These are phyloP conservation scores for Moringa oleifera DNA, from an alignment of 345 rosid genomes.

Conservation along the genomic window DNA sequence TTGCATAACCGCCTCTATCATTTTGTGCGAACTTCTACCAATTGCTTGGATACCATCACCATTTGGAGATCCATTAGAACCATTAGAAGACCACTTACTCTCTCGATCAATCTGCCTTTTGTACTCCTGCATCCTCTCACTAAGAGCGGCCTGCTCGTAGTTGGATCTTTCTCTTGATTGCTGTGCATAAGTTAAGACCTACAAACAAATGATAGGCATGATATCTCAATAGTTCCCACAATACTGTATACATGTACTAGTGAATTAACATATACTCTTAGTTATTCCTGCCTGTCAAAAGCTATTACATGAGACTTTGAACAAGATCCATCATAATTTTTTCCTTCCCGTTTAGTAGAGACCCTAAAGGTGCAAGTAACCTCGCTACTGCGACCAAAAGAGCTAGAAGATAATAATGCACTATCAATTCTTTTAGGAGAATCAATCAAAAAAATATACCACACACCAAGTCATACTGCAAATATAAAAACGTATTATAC, in stretches of 20 bases:
- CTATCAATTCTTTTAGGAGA: not conserved
- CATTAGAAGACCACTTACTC: conserved; percentile 75
- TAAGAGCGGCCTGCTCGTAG: conserved; percentile 91
- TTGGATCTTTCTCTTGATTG: conserved; percentile 97
- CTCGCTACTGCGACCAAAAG: too few relatives aligned
- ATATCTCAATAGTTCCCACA: too few relatives aligned
- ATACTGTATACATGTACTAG: too few relatives aligned
- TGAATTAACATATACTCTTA: not conserved
- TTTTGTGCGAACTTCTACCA: conserved; percentile 97
- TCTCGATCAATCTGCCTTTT: conserved; percentile 95
- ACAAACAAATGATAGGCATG: conserved; percentile 13
- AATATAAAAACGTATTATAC: not conserved
- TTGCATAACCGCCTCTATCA: conserved; percentile 99
- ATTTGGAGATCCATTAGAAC: conserved; percentile 90
- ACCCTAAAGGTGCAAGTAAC: not conserved
- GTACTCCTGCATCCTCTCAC: conserved; percentile 95
- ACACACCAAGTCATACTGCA: not conserved
- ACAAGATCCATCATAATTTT: not conserved
- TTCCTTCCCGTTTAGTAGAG: not conserved
- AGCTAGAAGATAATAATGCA: not conserved
- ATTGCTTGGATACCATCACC: conserved; percentile 95
- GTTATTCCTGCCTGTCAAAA: not conserved
- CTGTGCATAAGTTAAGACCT: conserved; percentile 96
- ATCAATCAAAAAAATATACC: not conserved
- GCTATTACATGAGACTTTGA: not conserved